Base-by-base conservation (phyloP, 345 rosid species). In the Capsella bursapastoris region DNA sequence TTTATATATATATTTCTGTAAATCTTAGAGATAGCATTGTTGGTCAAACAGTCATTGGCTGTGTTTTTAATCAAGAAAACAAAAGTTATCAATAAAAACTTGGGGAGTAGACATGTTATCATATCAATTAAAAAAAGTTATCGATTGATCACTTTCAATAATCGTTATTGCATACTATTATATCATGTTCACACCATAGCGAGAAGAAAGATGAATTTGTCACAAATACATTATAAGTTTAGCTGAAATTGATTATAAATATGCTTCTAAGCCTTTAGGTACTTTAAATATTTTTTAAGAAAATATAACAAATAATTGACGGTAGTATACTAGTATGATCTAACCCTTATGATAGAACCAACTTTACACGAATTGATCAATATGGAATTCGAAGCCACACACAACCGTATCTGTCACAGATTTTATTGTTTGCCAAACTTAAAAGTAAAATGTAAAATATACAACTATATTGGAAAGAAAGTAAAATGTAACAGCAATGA, bases 401-500 rank as follows among this genome's bases (percentile, higher is more conserved):
- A 12, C 34, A 12, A 28, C 58, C 16, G 58, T 53, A 52, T 53
- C 58, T 53, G 34, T 27, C 14, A 28, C 15, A 13, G 8, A 4
- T 53, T 53, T 27, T 27, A 28, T 53, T 53, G 15, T 28, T 28
- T 53, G 58, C 58, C 35, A 53, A 28, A 51, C 56, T 25, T 53
- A 15, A 27, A 53, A 28, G 28, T 18, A 18, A 18, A 18, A 18
- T 18, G 18, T 18, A 18, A 18, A 18, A 18, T 18, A 18, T 18
- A 18, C 18, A 18, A 18, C 18, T 18, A 18, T 18, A 18, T 18
- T 18, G 18, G 18, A 27, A 53, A 28, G 28, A 27, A 53, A 28
- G 28, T 4, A 52, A 53, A 52, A 27, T 5, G n/a, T 25, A 10
- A 51, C 6, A 25, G 57, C 57, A 51, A 11, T 51, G 57, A 4